A percentile compares a stretch with the other conserved stretches of the same genome.
These are phyloP conservation scores for Hamamelis virginiana DNA, from an alignment of 164 flowering plant species.

Conservation along the genomic window DNA sequence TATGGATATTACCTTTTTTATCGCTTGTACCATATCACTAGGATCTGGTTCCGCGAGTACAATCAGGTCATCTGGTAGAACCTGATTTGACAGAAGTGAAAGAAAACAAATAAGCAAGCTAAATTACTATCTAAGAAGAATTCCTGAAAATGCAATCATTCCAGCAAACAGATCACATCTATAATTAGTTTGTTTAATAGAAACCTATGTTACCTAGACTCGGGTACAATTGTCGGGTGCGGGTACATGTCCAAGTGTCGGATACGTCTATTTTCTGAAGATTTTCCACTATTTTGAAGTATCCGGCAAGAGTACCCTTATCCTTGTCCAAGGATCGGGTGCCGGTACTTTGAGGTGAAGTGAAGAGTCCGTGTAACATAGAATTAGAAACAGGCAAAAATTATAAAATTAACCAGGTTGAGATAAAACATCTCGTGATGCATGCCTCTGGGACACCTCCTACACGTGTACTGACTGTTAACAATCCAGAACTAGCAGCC, in stretches of 20 bases:
- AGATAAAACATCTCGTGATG: conserved; percentile 5
- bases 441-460: conserved; percentile 99
- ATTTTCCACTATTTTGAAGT: no score
- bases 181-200: not conserved
- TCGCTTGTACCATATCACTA: conserved; percentile 79
- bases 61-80: conserved; percentile 95
- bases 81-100: conserved; percentile 34
- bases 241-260: no score
- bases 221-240: no score
- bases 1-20: conserved; percentile 66
- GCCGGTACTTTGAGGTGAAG: no score
- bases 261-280: no score
- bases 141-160: not conserved
- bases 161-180: not conserved
- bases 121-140: not conserved
- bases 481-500: conserved; percentile 98
- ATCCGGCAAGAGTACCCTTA: no score
- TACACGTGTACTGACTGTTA: conserved; percentile 97
- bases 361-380: no score
- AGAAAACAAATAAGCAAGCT: not conserved
- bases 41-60: conserved; percentile 95
- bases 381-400: not conserved
- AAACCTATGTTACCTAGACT: no score
- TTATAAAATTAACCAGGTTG: conserved; percentile 3
- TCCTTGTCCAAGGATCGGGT: no score